Base-by-base conservation (phyloP, 176 grass and related monocot species). In the Juncus inflexus region DNA sequence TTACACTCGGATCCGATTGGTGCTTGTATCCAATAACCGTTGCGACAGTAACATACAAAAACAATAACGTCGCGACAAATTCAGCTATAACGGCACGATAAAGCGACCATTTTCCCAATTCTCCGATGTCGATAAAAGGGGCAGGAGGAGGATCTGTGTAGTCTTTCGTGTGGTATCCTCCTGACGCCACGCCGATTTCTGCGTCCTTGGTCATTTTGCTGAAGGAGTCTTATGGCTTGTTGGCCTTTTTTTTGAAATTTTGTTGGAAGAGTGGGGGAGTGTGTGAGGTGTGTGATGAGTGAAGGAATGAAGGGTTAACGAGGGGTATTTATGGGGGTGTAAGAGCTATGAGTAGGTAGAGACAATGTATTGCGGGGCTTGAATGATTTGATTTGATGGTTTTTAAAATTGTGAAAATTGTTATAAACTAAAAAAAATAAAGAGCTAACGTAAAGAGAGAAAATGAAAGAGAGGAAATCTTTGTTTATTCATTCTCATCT, bases 1-100 rank as follows among this genome's bases (percentile, higher is more conserved):
- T 6, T 1, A 39, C 60, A 0, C 0, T 0, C 0, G 3, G 0
- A 75, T 87, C 88, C 2, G 80, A 71, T 81, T 87, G 89, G 78
- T 84, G 91, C 7, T 76, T 90, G 91, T 96, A 87, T 41, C 91
- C 91, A 73, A 96, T 96, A 4, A 96, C 91, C 0, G 91, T 90
- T 2, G 81, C 81, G 42, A 96, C 87, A 0, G 91, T 96, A 53
- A 96, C 68, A 67, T 96, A 96, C 10, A 96, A 82, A 67, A 96
- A 96, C n/a, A 96, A 79, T 14, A 96, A 71, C 63, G 91, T 96
- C 1, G 91, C 91, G 58, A 96, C 70, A 72, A 96, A 96, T 81
- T 96, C 91, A 3, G 91, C 91, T 66, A 96, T 96, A 14, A 76
- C 84, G 2, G 91, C 91, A 56, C 91, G 91, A 73, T 96, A 96